Conservation (phyloP, 2,329 filamentous ascomycete species). For the Aureobasidium sp. region DNA sequence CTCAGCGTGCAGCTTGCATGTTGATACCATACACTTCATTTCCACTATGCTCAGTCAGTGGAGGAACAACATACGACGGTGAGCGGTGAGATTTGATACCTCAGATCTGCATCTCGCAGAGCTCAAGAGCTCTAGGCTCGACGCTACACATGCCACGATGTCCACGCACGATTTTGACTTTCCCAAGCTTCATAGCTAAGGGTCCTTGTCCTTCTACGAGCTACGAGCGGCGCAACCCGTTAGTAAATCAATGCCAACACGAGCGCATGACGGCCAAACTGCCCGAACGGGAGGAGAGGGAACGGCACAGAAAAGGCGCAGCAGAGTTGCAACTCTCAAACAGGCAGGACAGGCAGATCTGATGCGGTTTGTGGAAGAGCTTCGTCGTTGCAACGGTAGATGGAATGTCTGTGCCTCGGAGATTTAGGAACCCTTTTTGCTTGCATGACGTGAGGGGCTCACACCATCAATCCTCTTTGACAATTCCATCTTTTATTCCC, state of each 20-base stretch:
- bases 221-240: neutral
- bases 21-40: neutral
- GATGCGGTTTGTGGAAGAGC: no score
- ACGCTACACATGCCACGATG: conserved; percentile 9
- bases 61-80: neutral
- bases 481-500: no score
- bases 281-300: neutral
- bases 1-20: no score
- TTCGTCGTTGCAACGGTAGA: no score
- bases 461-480: no score
- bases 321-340: neutral
- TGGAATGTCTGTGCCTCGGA: no score
- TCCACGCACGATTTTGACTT: conserved; percentile 6
- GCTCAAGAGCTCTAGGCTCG: neutral
- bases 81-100: neutral
- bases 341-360: no score
- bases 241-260: neutral
- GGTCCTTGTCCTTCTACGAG: neutral
- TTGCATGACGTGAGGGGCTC: no score
- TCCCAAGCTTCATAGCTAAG: neutral
- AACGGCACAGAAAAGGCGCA: neutral
- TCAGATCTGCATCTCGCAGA: neutral
- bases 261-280: neutral
- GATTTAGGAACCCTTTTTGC: no score
- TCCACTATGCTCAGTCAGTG: neutral